Evolutionary conservation across 192 early-diverging fungal species (phyloP), one percentile per base, ranked within the genome.

Genomic region (Entomortierella parvispora): DNA sequence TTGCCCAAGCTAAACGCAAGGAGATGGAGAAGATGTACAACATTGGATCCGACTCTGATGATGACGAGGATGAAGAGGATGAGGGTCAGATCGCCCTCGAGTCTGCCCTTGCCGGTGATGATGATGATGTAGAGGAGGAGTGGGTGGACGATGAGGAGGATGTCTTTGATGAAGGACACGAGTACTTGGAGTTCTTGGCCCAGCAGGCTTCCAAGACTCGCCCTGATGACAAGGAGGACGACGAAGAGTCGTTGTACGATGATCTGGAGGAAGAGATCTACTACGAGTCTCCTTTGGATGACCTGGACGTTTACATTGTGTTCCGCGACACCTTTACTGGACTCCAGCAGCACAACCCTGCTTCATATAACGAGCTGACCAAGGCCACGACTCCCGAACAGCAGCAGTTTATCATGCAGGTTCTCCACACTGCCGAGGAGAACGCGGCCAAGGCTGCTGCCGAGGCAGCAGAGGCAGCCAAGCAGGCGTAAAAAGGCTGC

Each of bases 281-380:
- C 23, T 90, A 91, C 54, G 92, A 93, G 69, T 90, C 91, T 46
- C 92, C 92, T 17, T 79, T 95, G 58, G 93, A 95, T 74, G 79
- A 88, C 48, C 65, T 95, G 32, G 86, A 95, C 57, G 85, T 89
- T 9, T 93, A 93, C 69, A 67, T 90, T 33, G 76, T 82, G 64
- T 90, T 95, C 80, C 84, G 89, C 43, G 86, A 90, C 60, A 84
- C 83, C 43, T 89, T 94, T 44, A 71, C 74, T 2, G 83, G 80
- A 22, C 43, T 89, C 15, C 85, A 89, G 63, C 87, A 87, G 56
- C 80, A 76, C 61, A 84, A 87, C 65, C 77, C 81, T 29, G 63
- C 58, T 14, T 89, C 87, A 0, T 89, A 89, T 69, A 71, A 71
- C 18, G 72, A 83, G 47, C 72, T 89, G 60, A 87, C 87, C 54